These are phyloP conservation scores for Marasmius sp. DNA, from an alignment of 1,284 basidiomycete species.

Conservation along the genomic window DNA sequence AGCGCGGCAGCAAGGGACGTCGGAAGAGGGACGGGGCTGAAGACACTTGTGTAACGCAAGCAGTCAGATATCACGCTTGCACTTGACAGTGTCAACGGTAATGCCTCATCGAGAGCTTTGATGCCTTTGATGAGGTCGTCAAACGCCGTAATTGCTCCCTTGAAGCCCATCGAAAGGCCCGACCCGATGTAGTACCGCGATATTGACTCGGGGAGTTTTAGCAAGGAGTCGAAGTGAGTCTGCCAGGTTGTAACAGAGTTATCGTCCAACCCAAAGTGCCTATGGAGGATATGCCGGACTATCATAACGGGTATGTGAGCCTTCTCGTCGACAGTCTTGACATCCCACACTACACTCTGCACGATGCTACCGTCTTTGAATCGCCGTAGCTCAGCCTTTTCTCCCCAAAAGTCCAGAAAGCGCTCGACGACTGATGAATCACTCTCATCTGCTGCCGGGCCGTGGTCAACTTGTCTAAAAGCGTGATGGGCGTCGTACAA, in stretches of 20 bases:
- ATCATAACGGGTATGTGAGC: slow-evolving; percentile 78
- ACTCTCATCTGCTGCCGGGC: slow-evolving; percentile 72
- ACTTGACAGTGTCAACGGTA: slow-evolving; percentile 82
- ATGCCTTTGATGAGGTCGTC: slow-evolving; percentile 79
- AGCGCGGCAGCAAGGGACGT: slow-evolving; percentile 43
- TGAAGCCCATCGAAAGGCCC: slow-evolving; percentile 65
- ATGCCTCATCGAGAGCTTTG: slow-evolving; percentile 73
- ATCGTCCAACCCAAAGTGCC: slow-evolving; percentile 69
- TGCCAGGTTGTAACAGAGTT: slow-evolving; percentile 60
- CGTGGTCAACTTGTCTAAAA: slow-evolving; percentile 85
- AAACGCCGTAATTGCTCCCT: slow-evolving; percentile 77
- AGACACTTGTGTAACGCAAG: slow-evolving; percentile 83
- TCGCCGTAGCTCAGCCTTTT: slow-evolving; percentile 89
- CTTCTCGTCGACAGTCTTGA: slow-evolving; percentile 73
- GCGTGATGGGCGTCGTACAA: slow-evolving; percentile 72
- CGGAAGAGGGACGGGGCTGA: slow-evolving; percentile 67
- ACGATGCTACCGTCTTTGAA: slow-evolving; percentile 95
- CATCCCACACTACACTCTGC: slow-evolving; percentile 94
- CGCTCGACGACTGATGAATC: slow-evolving; percentile 49
- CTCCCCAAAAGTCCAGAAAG: slow-evolving; percentile 91
- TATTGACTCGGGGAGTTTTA: slow-evolving; percentile 65
- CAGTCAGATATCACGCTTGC: slow-evolving; percentile 74
- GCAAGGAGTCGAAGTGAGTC: slow-evolving; percentile 60
- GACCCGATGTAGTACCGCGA: slow-evolving; percentile 48
- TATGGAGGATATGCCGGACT: slow-evolving; percentile 70